Evolutionary conservation across 2,329 filamentous ascomycete genomes (phyloP).

Genomic region (Thermomyces lanuginosus): DNA sequence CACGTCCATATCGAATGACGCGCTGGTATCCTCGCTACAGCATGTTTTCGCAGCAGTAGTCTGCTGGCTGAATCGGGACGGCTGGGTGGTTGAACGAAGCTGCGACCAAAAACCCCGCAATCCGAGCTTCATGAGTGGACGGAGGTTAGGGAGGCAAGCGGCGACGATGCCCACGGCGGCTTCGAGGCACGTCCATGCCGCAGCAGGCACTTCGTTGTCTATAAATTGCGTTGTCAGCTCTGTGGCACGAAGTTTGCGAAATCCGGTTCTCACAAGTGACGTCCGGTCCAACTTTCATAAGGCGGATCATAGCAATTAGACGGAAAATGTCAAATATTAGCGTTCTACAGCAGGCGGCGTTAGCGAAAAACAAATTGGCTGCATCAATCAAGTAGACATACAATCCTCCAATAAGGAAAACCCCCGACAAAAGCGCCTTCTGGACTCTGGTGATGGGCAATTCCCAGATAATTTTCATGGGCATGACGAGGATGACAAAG

Average conservation of each 20-base stretch:
- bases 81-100: too few relatives aligned
- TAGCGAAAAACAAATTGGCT: too few relatives aligned
- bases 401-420: constrained; percentile 17
- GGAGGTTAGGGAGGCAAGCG: constrained; percentile 16
- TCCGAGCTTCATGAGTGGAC: constrained; percentile 12
- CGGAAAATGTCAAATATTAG: constrained; percentile 14
- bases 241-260: background rate
- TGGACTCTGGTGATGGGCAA: constrained; percentile 13
- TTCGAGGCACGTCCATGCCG: constrained; percentile 18
- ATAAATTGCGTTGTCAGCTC: background rate
- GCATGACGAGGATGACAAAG: constrained; percentile 14
- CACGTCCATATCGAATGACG: too few relatives aligned
- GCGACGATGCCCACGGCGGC: constrained; percentile 15
- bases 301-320: constrained; percentile 12
- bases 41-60: too few relatives aligned
- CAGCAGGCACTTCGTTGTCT: constrained; percentile 15
- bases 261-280: constrained; percentile 13
- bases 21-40: too few relatives aligned
- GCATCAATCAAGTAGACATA: constrained; percentile 9
- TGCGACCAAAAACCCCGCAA: too few relatives aligned
- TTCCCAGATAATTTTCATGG: constrained; percentile 13
- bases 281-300: constrained; percentile 12
- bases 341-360: constrained; percentile 10
- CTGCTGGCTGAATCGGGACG: too few relatives aligned
- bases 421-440: constrained; percentile 11